Base-by-base conservation (phyloP, 257 asterid species). In the Coffea eugenioides region DNA sequence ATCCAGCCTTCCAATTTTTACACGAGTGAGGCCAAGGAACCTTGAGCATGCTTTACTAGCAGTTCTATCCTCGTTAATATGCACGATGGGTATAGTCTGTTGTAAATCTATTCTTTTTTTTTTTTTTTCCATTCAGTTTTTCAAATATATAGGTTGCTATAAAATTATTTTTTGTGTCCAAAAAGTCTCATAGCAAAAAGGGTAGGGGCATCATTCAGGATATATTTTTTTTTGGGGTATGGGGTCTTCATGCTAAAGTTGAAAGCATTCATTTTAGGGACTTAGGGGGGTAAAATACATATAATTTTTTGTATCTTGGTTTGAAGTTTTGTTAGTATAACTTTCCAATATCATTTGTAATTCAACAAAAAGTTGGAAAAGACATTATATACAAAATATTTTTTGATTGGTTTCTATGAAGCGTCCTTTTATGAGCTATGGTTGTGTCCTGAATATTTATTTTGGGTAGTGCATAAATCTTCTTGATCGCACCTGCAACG, bases 1-100 rank as follows among this genome's bases (percentile, higher is more conserved):
- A 92, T 88, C 92, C 95, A 8, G 86, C 86, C 95, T 96, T 96
- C 93, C 97, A 84, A 81, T 96, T 96, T 87, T 88, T 94, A 88
- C 94, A 86, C 52, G 90, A 88, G 78, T 91, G 89, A 91, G 88
- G 91, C 89, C 56, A 64, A 70, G 84, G 88, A 80, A 20, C 65
- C 78, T 81, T 77, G 78, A 70, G 74, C 36, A 67, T 46, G 72
- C 73, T 59, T 81, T 43, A 81, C 64, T 39, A 21, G 36, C 51
- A 10, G n/a, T 68, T 84, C 69, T 71, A 31, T 71, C 70, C 69
- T 69, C 68, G 76, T 75, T 62, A 45, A 69, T 83, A 46, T 69
- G 23, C 77, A 39, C 57, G 48, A 61, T 64, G 66, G 77, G 56
- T 76, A 73, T 43, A 71, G 43, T 62, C 59, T 85, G 61, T 86